Evolutionary conservation across 2,329 filamentous ascomycete genomes (phyloP).

Genomic region (Pseudodiploospora longispora): DNA sequence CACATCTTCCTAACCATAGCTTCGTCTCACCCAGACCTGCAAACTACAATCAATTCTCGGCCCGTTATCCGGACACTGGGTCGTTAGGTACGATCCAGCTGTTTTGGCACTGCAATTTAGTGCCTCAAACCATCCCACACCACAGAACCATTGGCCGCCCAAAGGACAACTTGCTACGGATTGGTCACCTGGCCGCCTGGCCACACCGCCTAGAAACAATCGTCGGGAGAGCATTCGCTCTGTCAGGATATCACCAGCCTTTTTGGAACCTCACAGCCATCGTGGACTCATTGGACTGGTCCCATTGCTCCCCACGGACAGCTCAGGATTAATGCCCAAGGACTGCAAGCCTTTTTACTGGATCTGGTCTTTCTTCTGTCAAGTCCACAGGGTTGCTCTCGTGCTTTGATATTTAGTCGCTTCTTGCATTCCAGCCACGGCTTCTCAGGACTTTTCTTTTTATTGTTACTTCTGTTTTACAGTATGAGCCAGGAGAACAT

Average conservation of each 20-base stretch:
- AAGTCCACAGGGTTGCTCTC: conserved; percentile 5
- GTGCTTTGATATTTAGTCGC: background rate
- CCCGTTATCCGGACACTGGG: conserved; percentile 4
- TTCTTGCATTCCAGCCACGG: conserved; percentile 1
- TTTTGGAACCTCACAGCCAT: conserved; percentile 3
- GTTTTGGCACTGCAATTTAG: conserved; percentile 9
- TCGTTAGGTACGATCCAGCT: conserved; percentile 8
- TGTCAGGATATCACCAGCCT: conserved; percentile 6
- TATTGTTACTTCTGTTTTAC: conserved; percentile 4
- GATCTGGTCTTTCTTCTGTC: conserved; percentile 6
- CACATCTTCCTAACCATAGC: conserved; percentile 5
- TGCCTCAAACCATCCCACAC: conserved; percentile 8
- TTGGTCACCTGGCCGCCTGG: conserved; percentile 8
- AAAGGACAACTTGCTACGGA: conserved; percentile 4
- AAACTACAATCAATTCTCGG: conserved; percentile 2
- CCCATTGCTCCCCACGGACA: conserved; percentile 4
- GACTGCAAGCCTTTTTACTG: conserved; percentile 2
- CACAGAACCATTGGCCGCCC: conserved; percentile 4
- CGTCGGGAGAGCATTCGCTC: conserved; percentile 1
- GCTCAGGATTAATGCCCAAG: conserved; percentile 9
- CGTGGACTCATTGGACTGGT: conserved; percentile 5
- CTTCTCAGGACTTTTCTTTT: background rate
- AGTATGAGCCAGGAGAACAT: conserved; percentile 33
- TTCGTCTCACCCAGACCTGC: conserved; percentile 8
- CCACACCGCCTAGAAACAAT: conserved; percentile 7